Evolutionary conservation across 116 monocot species (phyloP).

Genomic region (Cymodocea nodosa): DNA sequence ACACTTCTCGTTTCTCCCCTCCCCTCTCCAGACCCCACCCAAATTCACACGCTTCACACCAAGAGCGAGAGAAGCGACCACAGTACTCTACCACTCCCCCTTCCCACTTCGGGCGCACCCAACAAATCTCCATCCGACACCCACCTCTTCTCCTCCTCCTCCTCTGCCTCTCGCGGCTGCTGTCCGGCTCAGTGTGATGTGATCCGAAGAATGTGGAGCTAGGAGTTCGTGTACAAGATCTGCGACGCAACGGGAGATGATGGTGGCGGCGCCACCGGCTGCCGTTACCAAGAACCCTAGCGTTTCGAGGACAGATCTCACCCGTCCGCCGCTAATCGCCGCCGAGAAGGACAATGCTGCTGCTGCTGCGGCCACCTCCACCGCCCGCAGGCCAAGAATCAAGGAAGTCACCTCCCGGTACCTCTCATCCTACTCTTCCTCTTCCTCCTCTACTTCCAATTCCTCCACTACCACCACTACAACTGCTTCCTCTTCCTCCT

Average conservation of each 20-base stretch:
- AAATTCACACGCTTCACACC: no score
- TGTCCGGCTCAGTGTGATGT: no score
- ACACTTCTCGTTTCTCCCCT: not conserved
- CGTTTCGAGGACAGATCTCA: constrained; percentile 9
- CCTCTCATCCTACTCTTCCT: constrained; percentile 23
- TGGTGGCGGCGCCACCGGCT: constrained; percentile 9
- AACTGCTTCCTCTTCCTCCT: constrained; percentile 8
- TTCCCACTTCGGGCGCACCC: no score
- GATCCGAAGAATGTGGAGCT: no score
- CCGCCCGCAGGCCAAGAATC: constrained; percentile 18
- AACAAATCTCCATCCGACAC: no score
- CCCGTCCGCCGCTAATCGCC: constrained; percentile 36
- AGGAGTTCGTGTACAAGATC: no score
- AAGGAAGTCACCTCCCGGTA: constrained; percentile 40
- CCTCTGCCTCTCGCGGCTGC: not conserved
- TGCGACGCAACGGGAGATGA: constrained; percentile 1
- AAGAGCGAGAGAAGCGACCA: no score
- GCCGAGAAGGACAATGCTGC: constrained; percentile 49
- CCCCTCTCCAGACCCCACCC: not conserved
- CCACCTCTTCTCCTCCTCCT: not conserved
- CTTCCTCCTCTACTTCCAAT: constrained; percentile 19
- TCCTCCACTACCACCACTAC: constrained; percentile 19
- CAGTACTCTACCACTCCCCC: no score
- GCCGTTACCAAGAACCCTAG: constrained; percentile 12
- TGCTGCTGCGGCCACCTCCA: constrained; percentile 1